Evolutionary conservation across 2,329 filamentous ascomycete genomes (phyloP), one percentile per base, ranked within the genome.

Genomic region (Neospermospora avenae): DNA sequence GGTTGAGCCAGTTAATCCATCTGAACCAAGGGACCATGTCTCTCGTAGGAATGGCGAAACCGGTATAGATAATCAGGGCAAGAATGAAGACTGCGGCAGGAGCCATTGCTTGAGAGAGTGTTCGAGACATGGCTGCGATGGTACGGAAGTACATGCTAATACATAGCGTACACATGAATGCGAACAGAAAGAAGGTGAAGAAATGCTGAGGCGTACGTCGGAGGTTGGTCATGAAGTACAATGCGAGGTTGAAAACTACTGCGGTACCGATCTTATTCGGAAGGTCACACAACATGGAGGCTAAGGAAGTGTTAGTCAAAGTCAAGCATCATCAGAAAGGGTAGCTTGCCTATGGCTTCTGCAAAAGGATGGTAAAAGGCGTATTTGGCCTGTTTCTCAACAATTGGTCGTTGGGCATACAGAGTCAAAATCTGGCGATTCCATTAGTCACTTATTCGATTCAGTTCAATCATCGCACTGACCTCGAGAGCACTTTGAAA

Each of bases 71-170:
- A 31, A 71, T 49, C n/a, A 72, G 55, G 2, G 67, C 88, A 91
- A 95, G 74, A 57, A 87, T 81, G 59, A 85, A 81, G 71, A 92
- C 90, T 11, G 68, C 65, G 8, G 65, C 63, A 13, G 68, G 68
- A 35, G 65, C 65, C 67, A 70, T 69, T 41, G 68, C 67, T 53
- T 68, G 89, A 18, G 88, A 91, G 5, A 88, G 77, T 0, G 89
- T 90, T 52, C 89, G 81, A 3, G 91, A 92, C 1, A 87, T 77
- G 0, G 89, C 87, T n/a, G 83, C 91, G 64, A 96, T 90, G 6
- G 85, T 88, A 53, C 91, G 84, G 82, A 96, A 96, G 63, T 93
- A 82, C 86, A 91, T 93, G 51, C 88, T 92, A 89, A 95, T 95
- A 64, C 84, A 81, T 69, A 96, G 67, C 0, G 90, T 90, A 1